These are phyloP conservation scores for Fusarium protoensiforme DNA, from an alignment of 2,329 filamentous ascomycete genomes.

Conservation along the genomic window DNA sequence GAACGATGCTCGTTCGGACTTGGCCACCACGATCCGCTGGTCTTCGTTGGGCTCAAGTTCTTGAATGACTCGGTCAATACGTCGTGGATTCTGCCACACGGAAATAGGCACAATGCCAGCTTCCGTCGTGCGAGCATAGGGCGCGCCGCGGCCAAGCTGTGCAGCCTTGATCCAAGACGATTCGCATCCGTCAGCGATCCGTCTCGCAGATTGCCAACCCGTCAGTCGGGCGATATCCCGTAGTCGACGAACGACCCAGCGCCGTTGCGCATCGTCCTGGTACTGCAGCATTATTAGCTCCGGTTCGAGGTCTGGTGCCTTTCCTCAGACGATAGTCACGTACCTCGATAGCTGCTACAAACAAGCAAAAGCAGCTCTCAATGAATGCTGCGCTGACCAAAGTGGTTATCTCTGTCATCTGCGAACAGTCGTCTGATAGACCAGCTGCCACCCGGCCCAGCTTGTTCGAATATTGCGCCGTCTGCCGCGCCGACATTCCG, in stretches of 20 bases:
- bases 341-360: conserved; percentile 85
- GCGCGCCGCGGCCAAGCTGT: conserved; percentile 78
- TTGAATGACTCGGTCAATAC: conserved; percentile 63
- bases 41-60: conserved; percentile 56
- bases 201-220: conserved; percentile 85
- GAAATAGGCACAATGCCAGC: conserved; percentile 46
- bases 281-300: conserved; percentile 63
- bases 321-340: conserved; percentile 17
- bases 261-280: conserved; percentile 75
- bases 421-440: conserved; percentile 65
- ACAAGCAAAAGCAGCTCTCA: conserved; percentile 83
- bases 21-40: conserved; percentile 66
- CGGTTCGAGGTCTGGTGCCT: background rate
- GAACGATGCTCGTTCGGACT: conserved; percentile 74
- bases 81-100: conserved; percentile 63
- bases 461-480: conserved; percentile 75
- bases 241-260: conserved; percentile 80
- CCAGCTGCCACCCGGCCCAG: conserved; percentile 87
- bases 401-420: conserved; percentile 74
- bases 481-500: conserved; percentile 78
- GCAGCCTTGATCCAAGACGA: conserved; percentile 83
- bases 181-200: conserved; percentile 88
- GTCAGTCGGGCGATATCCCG: conserved; percentile 82
- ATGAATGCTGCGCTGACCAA: conserved; percentile 83
- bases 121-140: conserved; percentile 67